A percentile compares a stretch with the other conserved stretches of the same genome.
Conservation (phyloP, 192 early-diverging fungal genomes). For the Spizellomyces punctatus region DNA sequence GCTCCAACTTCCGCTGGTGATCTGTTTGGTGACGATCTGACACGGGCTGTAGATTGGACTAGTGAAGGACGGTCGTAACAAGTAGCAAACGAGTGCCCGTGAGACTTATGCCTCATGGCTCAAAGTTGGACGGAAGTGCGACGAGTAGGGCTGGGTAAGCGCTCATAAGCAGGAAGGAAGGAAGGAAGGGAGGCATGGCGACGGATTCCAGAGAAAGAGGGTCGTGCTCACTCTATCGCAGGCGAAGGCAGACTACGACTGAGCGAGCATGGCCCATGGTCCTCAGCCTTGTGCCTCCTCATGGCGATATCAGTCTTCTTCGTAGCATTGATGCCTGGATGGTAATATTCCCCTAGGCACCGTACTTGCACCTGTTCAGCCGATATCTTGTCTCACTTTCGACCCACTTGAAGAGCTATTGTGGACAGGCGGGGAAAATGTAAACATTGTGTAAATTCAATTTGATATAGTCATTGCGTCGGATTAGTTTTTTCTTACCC, state of each 20-base stretch:
- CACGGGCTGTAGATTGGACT: too few relatives aligned
- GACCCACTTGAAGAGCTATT: conserved; percentile 80
- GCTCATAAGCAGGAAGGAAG: background rate
- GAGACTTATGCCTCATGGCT: background rate
- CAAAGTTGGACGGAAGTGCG: conserved; percentile 20
- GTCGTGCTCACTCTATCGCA: background rate
- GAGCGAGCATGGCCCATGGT: background rate
- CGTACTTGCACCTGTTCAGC: conserved; percentile 11
- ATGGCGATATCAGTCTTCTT: background rate
- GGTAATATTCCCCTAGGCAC: conserved; percentile 15
- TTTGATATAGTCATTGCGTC: conserved; percentile 1
- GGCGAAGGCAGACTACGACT: background rate
- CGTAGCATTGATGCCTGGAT: background rate
- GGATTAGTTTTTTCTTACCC: background rate
- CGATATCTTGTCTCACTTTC: conserved; percentile 53
- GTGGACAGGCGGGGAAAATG: conserved; percentile 84
- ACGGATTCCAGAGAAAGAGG: too few relatives aligned
- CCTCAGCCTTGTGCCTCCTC: background rate
- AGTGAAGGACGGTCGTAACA: too few relatives aligned
- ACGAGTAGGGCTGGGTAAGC: conserved; percentile 31
- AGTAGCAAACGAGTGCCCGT: too few relatives aligned
- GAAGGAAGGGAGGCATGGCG: too few relatives aligned
- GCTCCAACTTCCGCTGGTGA: too few relatives aligned
- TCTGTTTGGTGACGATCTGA: too few relatives aligned
- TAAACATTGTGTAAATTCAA: conserved; percentile 38